Evolutionary conservation across 805 yeast genomes (phyloP).

Genomic region (Scheffersomyces amazonensis): DNA sequence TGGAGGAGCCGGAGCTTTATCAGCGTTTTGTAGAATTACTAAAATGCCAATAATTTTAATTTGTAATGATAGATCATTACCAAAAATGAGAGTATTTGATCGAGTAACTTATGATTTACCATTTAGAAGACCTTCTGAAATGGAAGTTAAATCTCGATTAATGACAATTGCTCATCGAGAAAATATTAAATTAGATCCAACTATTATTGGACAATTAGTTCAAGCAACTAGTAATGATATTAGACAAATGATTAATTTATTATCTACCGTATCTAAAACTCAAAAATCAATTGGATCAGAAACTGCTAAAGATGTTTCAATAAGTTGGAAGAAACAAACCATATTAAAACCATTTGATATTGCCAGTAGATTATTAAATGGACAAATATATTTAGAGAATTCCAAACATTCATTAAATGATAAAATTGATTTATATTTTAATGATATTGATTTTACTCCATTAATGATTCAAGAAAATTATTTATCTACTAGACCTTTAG

Average conservation of each 20-base stretch:
- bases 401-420: slow-evolving; percentile 65
- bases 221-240: slow-evolving; percentile 87
- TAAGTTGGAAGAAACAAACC: slow-evolving; percentile 86
- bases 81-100: slow-evolving; percentile 96
- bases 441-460: slow-evolving; percentile 93
- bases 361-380: slow-evolving; percentile 59
- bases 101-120: slow-evolving; percentile 73
- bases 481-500: slow-evolving; percentile 58
- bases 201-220: slow-evolving; percentile 78
- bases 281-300: slow-evolving; percentile 58
- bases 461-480: slow-evolving; percentile 96
- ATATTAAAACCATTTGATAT: slow-evolving; percentile 91
- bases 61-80: slow-evolving; percentile 88
- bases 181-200: slow-evolving; percentile 73
- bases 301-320: slow-evolving; percentile 60
- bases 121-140: slow-evolving; percentile 85
- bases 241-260: slow-evolving; percentile 85
- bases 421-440: slow-evolving; percentile 84
- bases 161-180: slow-evolving; percentile 91
- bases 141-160: slow-evolving; percentile 75
- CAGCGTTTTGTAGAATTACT: slow-evolving; percentile 81
- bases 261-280: slow-evolving; percentile 81
- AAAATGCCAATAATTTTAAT: slow-evolving; percentile 87
- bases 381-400: slow-evolving; percentile 53
- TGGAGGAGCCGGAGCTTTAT: slow-evolving; percentile 96